A percentile compares a stretch with the other conserved stretches of the same genome.
Conservation (phyloP, 75 land plant genomes). For the Selaginella tamariscina region DNA sequence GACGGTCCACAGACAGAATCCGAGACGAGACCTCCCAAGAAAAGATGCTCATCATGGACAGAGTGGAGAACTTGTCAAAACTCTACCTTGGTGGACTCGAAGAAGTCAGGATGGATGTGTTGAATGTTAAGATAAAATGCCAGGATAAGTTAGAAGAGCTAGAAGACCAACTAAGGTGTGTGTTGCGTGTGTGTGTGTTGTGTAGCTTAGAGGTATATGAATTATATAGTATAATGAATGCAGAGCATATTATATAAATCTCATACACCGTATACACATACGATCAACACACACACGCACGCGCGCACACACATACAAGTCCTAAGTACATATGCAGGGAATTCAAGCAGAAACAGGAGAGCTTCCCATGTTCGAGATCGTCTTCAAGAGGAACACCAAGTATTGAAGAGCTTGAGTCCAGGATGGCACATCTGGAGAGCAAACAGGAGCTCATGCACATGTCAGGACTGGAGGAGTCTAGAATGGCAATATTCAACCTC, state of each 20-base stretch:
- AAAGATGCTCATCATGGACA: conserved; percentile 23
- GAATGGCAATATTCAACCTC: not conserved
- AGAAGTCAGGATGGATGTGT: conserved; percentile 23
- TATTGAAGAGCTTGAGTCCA: not conserved
- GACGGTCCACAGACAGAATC: conserved; percentile 14
- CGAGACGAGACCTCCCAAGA: conserved; percentile 15
- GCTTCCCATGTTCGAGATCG: not conserved
- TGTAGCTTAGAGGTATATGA: too few species aligned
- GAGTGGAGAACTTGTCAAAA: conserved; percentile 25
- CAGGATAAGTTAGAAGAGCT: conserved; percentile 21
- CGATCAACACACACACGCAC: too few species aligned
- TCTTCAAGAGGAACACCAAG: not conserved
- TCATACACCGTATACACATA: too few species aligned
- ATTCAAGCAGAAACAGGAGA: conserved; percentile 12
- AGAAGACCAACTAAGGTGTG: conserved; percentile 16
- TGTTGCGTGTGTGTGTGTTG: too few species aligned
- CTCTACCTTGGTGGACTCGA: conserved; percentile 28
- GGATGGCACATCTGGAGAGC: not conserved
- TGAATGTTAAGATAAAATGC: conserved; percentile 19
- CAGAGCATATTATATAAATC: too few species aligned
- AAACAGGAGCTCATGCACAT: conserved; percentile 1
- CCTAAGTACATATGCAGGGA: too few species aligned
- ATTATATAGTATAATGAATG: too few species aligned
- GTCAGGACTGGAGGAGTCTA: not conserved
- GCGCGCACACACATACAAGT: too few species aligned